Evolutionary conservation across 768 basidiomycete genomes (phyloP), one percentile per base, ranked within the genome.

Genomic region (Cystofilobasidium ferigula): DNA sequence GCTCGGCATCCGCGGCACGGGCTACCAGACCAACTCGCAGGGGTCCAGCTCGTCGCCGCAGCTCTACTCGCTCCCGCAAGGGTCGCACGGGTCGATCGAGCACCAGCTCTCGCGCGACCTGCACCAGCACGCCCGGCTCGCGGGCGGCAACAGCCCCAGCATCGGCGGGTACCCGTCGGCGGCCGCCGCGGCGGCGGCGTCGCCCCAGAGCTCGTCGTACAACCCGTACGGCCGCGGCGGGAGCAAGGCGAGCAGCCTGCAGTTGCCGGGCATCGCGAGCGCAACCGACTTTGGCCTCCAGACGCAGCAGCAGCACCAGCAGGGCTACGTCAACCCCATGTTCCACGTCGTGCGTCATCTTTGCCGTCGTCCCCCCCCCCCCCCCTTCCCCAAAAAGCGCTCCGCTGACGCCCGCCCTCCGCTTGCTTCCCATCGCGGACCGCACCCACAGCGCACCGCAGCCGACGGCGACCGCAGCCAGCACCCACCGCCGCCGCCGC

Each of bases 101-200:
- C 71, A 73, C 28, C 75, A 77, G 57, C 73, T 77, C 10, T 74
- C 76, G 1, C 69, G 70, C 22, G 75, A 77, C 51, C 76, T 77
- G 69, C 62, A 64, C 20, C 62, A 64, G 1, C 74, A 74, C 45
- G 73, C 75, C 24, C 74, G 69, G 63, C 51, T 72, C 34, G 60
- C 40, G 8, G n/a, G n/a, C n/a, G 26, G 54, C 34, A 42, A 57
- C 20, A 51, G 57, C 28, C 72, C 26, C 18, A 47, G 8, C 63
- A 69, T 66, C n/a, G n/a, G n/a, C n/a, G n/a, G n/a, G n/a, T n/a
- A n/a, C n/a, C n/a, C n/a, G n/a, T n/a, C n/a, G n/a, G n/a, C n/a
- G n/a, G n/a, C n/a, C n/a, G n/a, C n/a, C n/a, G n/a, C n/a, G n/a
- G n/a, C n/a, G n/a, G n/a, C n/a, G n/a, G 64, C 64, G 18, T 64